Evolutionary conservation across 129 eudicot species (phyloP).

Genomic region (Helianthus tuberosus): DNA sequence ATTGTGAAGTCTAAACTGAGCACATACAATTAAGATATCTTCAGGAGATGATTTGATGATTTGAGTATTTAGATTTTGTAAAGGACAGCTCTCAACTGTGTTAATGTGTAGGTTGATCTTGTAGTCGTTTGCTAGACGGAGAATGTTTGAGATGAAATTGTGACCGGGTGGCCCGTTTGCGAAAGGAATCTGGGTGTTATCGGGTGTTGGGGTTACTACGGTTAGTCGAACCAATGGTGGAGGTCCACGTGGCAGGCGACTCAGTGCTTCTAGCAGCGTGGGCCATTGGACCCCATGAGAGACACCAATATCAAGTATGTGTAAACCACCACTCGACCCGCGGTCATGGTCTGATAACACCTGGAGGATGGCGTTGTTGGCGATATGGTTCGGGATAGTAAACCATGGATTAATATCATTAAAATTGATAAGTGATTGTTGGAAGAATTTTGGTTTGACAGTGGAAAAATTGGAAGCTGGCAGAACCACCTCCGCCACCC

Average conservation of each 20-base stretch:
- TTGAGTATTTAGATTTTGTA: constrained; percentile 54
- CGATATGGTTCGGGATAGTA: constrained; percentile 76
- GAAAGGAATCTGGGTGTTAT: constrained; percentile 51
- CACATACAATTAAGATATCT: constrained; percentile 66
- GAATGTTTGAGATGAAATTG: constrained; percentile 55
- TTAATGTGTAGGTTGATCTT: constrained; percentile 76
- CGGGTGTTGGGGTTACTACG: constrained; percentile 45
- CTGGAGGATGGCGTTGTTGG: constrained; percentile 78
- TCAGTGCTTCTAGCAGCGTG: constrained; percentile 66
- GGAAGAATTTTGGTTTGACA: constrained; percentile 57
- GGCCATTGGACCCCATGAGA: constrained; percentile 91
- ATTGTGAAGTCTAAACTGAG: constrained; percentile 74
- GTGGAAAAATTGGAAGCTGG: constrained; percentile 43
- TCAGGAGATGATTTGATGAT: constrained; percentile 51
- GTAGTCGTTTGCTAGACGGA: constrained; percentile 50
- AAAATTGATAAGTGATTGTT: constrained; percentile 59
- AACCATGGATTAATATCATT: constrained; percentile 87
- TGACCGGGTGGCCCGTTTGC: constrained; percentile 56
- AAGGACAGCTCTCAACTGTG: constrained; percentile 45
- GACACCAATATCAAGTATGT: constrained; percentile 85
- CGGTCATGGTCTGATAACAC: constrained; percentile 46
- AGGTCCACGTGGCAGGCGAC: constrained; percentile 68
- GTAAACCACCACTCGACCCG: constrained; percentile 35
- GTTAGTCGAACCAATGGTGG: constrained; percentile 82
- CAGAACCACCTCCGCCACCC: constrained; percentile 24